Conservation (phyloP, 108 stramenopile species). For the Pelagomonas calceolata region DNA sequence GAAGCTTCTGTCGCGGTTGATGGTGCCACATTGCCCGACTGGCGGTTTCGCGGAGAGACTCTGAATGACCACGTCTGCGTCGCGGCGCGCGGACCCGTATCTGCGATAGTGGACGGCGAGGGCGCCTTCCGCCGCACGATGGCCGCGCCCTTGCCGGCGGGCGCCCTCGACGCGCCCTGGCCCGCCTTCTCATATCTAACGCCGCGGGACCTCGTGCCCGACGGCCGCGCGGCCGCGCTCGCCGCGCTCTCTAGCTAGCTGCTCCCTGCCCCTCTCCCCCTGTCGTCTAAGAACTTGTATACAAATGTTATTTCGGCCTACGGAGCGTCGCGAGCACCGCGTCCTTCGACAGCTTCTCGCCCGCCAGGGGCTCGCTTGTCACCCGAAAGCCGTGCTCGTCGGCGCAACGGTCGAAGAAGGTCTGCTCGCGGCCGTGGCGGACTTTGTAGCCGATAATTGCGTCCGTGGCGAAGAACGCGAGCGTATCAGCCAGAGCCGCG, state of each 20-base stretch:
- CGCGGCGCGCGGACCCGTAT: background rate
- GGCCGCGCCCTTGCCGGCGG: background rate
- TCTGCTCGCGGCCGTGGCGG: too few relatives aligned
- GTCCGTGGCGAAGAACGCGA: background rate
- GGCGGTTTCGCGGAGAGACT: background rate
- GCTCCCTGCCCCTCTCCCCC: too few relatives aligned
- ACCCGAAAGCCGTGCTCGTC: too few relatives aligned
- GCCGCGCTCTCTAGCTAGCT: too few relatives aligned
- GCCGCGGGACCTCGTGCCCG: background rate
- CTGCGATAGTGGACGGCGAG: background rate
- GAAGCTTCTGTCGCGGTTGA: background rate
- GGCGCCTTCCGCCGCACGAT: background rate
- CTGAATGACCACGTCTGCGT: background rate
- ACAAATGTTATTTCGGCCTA: too few relatives aligned
- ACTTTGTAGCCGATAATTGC: too few relatives aligned
- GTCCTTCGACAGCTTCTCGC: too few relatives aligned
- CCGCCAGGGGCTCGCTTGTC: too few relatives aligned
- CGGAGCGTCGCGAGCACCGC: too few relatives aligned
- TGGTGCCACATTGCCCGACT: background rate
- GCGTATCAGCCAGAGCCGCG: background rate
- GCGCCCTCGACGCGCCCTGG: background rate
- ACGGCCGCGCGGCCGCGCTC: background rate
- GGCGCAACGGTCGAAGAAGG: too few relatives aligned
- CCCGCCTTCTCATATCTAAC: background rate
- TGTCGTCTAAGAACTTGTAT: too few relatives aligned